Percentiles rank a stretch among this genome's conserved stretches.
phyloP scores from a whole-genome alignment of 805 yeast genomes.

The Metschnikowia henanensis region DNA sequence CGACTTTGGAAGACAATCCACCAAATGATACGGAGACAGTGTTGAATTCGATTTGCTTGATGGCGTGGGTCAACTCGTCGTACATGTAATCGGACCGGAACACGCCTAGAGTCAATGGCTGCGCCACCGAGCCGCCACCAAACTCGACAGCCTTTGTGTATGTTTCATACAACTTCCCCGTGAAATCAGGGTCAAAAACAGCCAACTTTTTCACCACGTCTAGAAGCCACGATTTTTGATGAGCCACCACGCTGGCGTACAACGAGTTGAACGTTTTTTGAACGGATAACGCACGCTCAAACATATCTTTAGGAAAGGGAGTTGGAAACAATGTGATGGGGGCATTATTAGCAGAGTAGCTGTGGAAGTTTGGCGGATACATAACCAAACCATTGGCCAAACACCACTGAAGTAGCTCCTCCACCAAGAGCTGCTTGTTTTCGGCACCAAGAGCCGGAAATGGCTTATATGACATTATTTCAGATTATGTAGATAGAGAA shows the following conservation, averaged over 20 bases:
- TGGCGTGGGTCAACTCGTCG: constrained; percentile 43
- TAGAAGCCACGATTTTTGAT: constrained; percentile 58
- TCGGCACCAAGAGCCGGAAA: constrained; percentile 33
- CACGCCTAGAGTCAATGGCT: constrained; percentile 73
- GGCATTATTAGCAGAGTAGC: constrained; percentile 56
- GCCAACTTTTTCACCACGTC: constrained; percentile 55
- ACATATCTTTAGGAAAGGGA: constrained; percentile 72
- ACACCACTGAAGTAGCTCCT: constrained; percentile 69
- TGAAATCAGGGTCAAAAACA: constrained; percentile 68
- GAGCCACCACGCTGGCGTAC: constrained; percentile 66
- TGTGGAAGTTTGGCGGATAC: constrained; percentile 61
- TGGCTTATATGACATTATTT: constrained; percentile 21
- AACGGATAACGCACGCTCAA: constrained; percentile 62
- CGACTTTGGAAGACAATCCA: constrained; percentile 80
- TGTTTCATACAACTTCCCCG: constrained; percentile 71
- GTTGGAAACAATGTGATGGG: constrained; percentile 93
- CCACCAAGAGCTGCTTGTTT: constrained; percentile 35
- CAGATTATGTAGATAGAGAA: not conserved
- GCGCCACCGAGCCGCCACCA: constrained; percentile 48
- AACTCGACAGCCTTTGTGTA: constrained; percentile 48
- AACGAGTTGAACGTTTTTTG: constrained; percentile 71
- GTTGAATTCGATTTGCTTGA: constrained; percentile 95
- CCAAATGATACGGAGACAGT: constrained; percentile 96
- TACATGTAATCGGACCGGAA: constrained; percentile 89
- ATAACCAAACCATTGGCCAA: constrained; percentile 79